These are phyloP conservation scores for Adansonia gregorii DNA, from an alignment of 441 rosid genomes.

Conservation along the genomic window DNA sequence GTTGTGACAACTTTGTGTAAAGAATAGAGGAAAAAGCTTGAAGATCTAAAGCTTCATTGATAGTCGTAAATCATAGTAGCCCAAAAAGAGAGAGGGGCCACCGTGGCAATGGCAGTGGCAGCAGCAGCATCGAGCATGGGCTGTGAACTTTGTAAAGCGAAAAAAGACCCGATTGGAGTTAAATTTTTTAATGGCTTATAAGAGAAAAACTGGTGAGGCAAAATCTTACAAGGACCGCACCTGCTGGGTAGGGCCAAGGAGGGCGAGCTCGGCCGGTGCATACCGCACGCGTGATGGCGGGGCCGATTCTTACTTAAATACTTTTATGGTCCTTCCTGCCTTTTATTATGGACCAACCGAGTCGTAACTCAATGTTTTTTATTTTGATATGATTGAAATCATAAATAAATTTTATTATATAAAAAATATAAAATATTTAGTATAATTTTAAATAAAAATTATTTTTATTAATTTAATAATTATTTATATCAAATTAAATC, in stretches of 20 bases:
- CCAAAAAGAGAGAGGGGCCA: background rate
- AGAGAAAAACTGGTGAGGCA: background rate
- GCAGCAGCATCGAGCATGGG: slow-evolving; percentile 17
- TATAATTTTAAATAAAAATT: too few relatives aligned
- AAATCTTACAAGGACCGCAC: background rate
- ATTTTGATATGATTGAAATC: too few relatives aligned
- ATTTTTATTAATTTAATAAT: too few relatives aligned
- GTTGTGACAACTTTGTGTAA: slow-evolving; percentile 31
- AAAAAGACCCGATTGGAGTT: background rate
- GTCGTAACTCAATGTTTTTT: too few relatives aligned
- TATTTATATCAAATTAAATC: too few relatives aligned
- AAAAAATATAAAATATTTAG: too few relatives aligned
- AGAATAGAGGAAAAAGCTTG: slow-evolving; percentile 30
- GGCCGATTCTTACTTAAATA: background rate
- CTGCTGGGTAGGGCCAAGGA: too few relatives aligned
- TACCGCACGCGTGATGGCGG: slow-evolving; percentile 40
- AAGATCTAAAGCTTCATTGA: background rate
- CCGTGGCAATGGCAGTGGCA: background rate
- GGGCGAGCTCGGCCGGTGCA: background rate
- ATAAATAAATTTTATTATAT: too few relatives aligned
- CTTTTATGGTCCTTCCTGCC: too few relatives aligned
- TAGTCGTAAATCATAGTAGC: background rate
- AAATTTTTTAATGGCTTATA: background rate
- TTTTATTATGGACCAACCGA: too few relatives aligned
- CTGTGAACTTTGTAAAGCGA: slow-evolving; percentile 17